A percentile compares a stretch with the other conserved stretches of the same genome.
Evolutionary conservation across 805 yeast species (phyloP).

Genomic region (Yarrowia sp.): DNA sequence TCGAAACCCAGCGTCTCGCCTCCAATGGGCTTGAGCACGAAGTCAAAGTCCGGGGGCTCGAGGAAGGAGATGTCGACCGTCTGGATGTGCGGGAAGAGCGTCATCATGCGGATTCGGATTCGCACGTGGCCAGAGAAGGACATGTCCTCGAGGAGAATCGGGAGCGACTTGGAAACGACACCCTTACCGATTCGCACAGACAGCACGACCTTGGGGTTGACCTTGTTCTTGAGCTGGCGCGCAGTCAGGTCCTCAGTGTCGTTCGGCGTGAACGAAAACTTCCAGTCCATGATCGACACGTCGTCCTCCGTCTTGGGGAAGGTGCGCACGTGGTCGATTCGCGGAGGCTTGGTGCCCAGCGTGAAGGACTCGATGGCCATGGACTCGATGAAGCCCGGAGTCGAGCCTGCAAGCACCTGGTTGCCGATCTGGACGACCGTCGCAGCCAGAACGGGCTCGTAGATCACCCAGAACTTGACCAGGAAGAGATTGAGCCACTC

Average conservation of each 20-base stretch:
- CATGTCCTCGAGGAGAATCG: conserved; percentile 75
- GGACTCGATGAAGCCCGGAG: conserved; percentile 81
- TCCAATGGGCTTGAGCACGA: conserved; percentile 73
- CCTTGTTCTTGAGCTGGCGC: conserved; percentile 79
- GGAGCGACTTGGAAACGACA: conserved; percentile 56
- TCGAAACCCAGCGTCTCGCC: conserved; percentile 87
- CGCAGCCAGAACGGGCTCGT: conserved; percentile 86
- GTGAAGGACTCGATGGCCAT: conserved; percentile 87
- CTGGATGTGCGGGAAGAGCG: conserved; percentile 88
- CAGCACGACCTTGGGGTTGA: conserved; percentile 75
- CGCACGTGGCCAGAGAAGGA: conserved; percentile 73
- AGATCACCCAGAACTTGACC: conserved; percentile 86
- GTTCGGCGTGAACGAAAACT: conserved; percentile 88
- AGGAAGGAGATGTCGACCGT: conserved; percentile 81
- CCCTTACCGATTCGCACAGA: conserved; percentile 81
- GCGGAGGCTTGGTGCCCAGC: conserved; percentile 91
- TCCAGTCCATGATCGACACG: conserved; percentile 98
- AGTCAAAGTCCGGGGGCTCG: conserved; percentile 88
- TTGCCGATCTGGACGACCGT: conserved; percentile 84
- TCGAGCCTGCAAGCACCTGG: conserved; percentile 72
- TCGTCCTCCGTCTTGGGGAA: conserved; percentile 87
- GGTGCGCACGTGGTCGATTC: conserved; percentile 87
- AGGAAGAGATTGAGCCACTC: conserved; percentile 92
- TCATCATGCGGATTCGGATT: conserved; percentile 83
- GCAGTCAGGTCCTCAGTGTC: conserved; percentile 78